phyloP scores from a whole-genome alignment of 169 alveolate species.

The Cryptosporidium xiaoi region DNA sequence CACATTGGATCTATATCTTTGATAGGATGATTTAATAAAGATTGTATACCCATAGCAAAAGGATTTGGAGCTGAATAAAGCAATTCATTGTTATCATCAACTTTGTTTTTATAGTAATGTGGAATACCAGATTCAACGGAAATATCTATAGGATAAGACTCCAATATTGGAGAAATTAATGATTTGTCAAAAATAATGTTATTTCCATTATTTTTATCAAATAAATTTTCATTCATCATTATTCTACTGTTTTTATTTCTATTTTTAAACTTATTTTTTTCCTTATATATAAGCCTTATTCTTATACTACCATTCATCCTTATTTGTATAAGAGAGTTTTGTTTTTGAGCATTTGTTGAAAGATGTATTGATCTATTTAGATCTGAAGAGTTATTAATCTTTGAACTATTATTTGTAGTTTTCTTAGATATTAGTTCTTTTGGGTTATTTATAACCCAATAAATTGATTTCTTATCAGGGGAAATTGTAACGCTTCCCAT shows the following conservation, averaged over 20 bases:
- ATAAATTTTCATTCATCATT: neutral
- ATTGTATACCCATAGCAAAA: slow-evolving; percentile 28
- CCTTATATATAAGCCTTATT: slow-evolving; percentile 38
- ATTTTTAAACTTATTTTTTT: neutral
- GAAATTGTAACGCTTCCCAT: slow-evolving; percentile 40
- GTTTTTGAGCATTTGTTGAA: neutral
- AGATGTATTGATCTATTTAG: no score
- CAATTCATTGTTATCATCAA: neutral
- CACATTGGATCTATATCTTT: slow-evolving; percentile 51
- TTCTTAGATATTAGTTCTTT: slow-evolving; percentile 4
- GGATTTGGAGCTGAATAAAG: slow-evolving; percentile 58
- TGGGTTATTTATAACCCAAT: slow-evolving; percentile 47
- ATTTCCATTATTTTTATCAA: neutral
- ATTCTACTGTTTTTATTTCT: neutral
- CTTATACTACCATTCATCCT: slow-evolving; percentile 43
- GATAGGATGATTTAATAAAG: slow-evolving; percentile 27
- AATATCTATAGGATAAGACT: slow-evolving; percentile 31
- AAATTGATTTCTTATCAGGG: slow-evolving; percentile 32
- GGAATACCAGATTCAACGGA: slow-evolving; percentile 22
- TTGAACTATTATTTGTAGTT: neutral
- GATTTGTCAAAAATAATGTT: no score
- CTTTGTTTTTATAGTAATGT: neutral
- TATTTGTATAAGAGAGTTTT: slow-evolving; percentile 20
- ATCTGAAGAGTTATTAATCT: no score
- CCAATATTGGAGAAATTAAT: slow-evolving; percentile 3